These are phyloP conservation scores for Tetrapyrgos nigripes DNA, from an alignment of 1,284 basidiomycete genomes.

Conservation along the genomic window DNA sequence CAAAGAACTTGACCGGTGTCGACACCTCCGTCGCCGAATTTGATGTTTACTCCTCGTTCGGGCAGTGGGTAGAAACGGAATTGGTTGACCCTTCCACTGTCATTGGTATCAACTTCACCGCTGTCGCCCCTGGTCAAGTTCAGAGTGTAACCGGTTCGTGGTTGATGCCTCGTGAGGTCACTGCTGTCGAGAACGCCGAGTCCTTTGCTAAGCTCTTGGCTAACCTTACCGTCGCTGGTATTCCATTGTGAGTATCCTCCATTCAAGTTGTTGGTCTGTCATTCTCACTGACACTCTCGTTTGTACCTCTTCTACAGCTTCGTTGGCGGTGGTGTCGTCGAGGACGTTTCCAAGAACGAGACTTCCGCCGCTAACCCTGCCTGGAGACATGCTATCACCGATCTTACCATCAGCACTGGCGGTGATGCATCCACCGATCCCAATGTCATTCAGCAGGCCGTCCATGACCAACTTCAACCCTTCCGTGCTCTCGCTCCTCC, in stretches of 20 bases:
- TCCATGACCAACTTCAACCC: slow-evolving; percentile 3
- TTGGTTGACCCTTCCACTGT: slow-evolving; percentile 3
- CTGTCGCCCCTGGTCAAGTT: background rate
- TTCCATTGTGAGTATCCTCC: slow-evolving; percentile 6
- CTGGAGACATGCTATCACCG: slow-evolving; percentile 7
- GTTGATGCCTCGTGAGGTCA: no score
- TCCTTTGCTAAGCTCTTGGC: background rate
- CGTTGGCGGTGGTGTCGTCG: no score
- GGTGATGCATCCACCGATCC: background rate
- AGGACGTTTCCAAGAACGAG: no score
- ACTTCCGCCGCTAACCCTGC: slow-evolving; percentile 6
- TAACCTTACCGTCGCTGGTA: background rate
- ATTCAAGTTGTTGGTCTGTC: background rate
- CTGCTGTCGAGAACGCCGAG: slow-evolving; percentile 5
- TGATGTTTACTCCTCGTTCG: background rate
- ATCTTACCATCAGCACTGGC: slow-evolving; percentile 2
- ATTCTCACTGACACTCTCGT: no score
- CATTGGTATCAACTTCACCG: slow-evolving; percentile 9
- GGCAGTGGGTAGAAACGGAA: slow-evolving; percentile 1
- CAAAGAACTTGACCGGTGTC: background rate
- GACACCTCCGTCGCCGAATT: background rate
- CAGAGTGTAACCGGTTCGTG: background rate
- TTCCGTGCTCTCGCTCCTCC: no score
- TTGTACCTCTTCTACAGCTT: no score
- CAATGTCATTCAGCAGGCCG: background rate